A percentile compares a stretch with the other conserved stretches of the same genome.
These are phyloP conservation scores for Thraustochytrium striatum DNA, from an alignment of 352 stramenopile species.

Conservation along the genomic window DNA sequence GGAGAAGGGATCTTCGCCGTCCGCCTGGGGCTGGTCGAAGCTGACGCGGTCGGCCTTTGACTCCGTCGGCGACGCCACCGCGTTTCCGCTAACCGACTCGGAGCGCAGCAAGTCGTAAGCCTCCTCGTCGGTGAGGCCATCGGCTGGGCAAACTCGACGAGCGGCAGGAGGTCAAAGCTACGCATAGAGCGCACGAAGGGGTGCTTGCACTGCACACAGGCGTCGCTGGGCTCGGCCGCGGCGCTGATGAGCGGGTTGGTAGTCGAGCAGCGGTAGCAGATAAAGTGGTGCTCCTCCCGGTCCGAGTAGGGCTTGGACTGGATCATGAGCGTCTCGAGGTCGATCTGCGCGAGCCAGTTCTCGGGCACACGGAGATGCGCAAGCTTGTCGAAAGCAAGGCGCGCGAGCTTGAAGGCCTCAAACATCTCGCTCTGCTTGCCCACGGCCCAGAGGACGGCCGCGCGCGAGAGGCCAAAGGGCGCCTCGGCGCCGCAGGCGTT, in stretches of 20 bases:
- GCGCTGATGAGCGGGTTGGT: slow-evolving; percentile 85
- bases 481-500: slow-evolving; percentile 70
- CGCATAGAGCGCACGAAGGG: slow-evolving; percentile 89
- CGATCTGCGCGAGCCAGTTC: slow-evolving; percentile 76
- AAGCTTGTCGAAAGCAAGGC: slow-evolving; percentile 85
- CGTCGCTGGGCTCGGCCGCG: slow-evolving; percentile 69
- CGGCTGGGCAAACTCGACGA: slow-evolving; percentile 84
- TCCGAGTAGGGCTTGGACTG: slow-evolving; percentile 86
- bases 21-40: slow-evolving; percentile 63
- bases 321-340: slow-evolving; percentile 83
- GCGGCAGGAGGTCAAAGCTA: slow-evolving; percentile 88
- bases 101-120: slow-evolving; percentile 72
- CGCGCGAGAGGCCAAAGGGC: slow-evolving; percentile 76
- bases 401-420: slow-evolving; percentile 84
- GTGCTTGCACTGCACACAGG: slow-evolving; percentile 85
- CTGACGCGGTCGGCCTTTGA: slow-evolving; percentile 51
- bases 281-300: slow-evolving; percentile 82
- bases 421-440: slow-evolving; percentile 81
- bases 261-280: slow-evolving; percentile 87
- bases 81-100: slow-evolving; percentile 57
- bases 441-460: slow-evolving; percentile 87
- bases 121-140: slow-evolving; percentile 70
- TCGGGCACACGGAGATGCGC: slow-evolving; percentile 74
- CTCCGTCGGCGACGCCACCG: slow-evolving; percentile 6
- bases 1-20: slow-evolving; percentile 54